Evolutionary conservation across 257 asterid species (phyloP), one percentile per base, ranked within the genome.

Genomic region (Datura wrightii): DNA sequence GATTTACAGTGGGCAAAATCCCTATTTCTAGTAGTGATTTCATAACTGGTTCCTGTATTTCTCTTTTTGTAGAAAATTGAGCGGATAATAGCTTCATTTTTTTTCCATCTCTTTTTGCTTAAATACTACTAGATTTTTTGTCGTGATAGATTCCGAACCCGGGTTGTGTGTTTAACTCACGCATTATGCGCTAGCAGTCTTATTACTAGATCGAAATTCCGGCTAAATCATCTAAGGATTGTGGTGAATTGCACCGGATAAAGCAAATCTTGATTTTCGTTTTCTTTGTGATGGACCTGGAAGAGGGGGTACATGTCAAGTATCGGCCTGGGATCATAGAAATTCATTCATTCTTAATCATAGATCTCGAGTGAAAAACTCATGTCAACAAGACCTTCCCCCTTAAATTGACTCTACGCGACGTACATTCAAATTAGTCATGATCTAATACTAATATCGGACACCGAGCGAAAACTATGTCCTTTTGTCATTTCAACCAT

Each of bases 341-440:
- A 4, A 6, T 13, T 5, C 1, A 3, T 3, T 0, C 3, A 5
- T 5, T 0, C 1, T 63, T 63, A 34, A 34, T 0, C 0, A 1
- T 2, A 65, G 2, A 63, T 31, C 2, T 31, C 0, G 3, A 5
- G 5, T 63, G 5, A 3, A 34, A 34, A 1, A 0, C 6, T 34
- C 41, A 65, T 34, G 3, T 13, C 5, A 13, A 4, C 2, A 65
- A 13, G 9, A 65, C 13, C 71, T 2, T 63, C 2, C 19, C 16
- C 11, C 5, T 5, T 65, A 2, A 34, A 1, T 60, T 60, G 3
- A 0, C 2, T 10, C 24, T 10, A 54, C n/a, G 9, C 9, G 60
- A 15, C 24, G 7, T 58, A 58, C 5, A 0, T 60, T 8, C 10
- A 41, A 62, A 10, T 31, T 10, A 62, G 9, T 62, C 3, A 0